Conservation (phyloP, 2,329 filamentous ascomycete genomes). For the Lasiodiplodia gonubiensis region DNA sequence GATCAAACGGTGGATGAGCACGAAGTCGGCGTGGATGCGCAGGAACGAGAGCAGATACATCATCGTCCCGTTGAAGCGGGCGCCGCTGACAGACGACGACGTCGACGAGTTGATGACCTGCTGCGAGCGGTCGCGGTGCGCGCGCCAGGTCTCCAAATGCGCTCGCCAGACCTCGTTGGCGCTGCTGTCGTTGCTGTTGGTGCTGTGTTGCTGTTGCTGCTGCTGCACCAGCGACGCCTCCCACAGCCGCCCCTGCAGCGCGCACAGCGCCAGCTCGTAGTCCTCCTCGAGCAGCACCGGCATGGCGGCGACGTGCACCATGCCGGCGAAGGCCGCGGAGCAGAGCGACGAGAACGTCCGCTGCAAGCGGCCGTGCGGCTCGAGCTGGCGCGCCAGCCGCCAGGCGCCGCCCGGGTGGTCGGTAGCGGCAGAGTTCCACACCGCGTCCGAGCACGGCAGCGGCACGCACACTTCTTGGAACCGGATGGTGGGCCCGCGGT, state of each 20-base stretch:
- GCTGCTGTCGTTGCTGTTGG: too few relatives aligned
- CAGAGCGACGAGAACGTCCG: neutral
- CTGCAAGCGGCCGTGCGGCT: neutral
- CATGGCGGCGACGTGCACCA: neutral
- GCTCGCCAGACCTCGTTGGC: neutral
- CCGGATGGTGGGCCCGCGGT: conserved; percentile 39
- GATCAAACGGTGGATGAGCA: neutral
- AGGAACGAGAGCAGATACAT: neutral
- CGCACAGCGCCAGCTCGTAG: neutral
- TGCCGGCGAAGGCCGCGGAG: neutral
- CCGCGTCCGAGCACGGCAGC: conserved; percentile 50
- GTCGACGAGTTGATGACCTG: too few relatives aligned
- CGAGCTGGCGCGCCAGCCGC: neutral
- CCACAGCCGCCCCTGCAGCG: neutral
- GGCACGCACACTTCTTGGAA: conserved; percentile 56
- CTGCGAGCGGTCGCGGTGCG: neutral
- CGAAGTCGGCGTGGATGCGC: neutral
- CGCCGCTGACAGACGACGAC: too few relatives aligned
- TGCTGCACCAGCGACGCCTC: neutral
- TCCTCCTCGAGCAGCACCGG: neutral
- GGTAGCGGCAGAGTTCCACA: neutral
- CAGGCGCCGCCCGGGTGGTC: neutral
- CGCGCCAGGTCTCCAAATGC: neutral
- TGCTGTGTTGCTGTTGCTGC: neutral
- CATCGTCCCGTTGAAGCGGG: neutral